Percentiles rank a stretch among this genome's conserved stretches.
phyloP scores from a whole-genome alignment of 371 early-diverging fungal species.

The Sporodiniella umbellata region DNA sequence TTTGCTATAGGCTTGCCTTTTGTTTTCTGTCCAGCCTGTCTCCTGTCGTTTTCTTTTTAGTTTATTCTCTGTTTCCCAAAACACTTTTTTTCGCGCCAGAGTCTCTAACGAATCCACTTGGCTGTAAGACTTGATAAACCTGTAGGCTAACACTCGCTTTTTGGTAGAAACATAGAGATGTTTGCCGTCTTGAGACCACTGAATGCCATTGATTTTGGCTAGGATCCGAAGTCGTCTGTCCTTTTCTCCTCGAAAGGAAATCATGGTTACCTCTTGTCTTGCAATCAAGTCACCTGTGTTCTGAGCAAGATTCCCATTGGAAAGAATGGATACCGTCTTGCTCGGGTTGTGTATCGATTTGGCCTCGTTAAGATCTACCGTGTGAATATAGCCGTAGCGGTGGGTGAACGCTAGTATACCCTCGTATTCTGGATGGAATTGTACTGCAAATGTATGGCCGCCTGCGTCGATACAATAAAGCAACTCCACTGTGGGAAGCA shows the following conservation, averaged over 20 bases:
- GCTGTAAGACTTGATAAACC: conserved; percentile 24
- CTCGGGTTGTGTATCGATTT: conserved; percentile 2
- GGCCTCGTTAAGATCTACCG: conserved; percentile 43
- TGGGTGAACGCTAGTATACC: conserved; percentile 52
- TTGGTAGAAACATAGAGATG: conserved; percentile 54
- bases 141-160: conserved; percentile 52
- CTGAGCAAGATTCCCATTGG: conserved; percentile 3
- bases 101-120: conserved; percentile 8
- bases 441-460: conserved; percentile 48
- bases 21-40: neutral
- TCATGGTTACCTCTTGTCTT: conserved; percentile 57
- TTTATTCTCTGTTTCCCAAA: conserved; percentile 3
- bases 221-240: conserved; percentile 47
- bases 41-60: neutral
- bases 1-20: no score
- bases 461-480: conserved; percentile 47
- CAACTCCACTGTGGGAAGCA: conserved; percentile 32
- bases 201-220: conserved; percentile 55
- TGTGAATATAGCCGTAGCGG: conserved; percentile 60
- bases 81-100: conserved; percentile 5
- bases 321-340: neutral
- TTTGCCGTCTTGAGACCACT: conserved; percentile 55
- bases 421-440: conserved; percentile 53
- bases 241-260: conserved; percentile 55
- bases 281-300: conserved; percentile 18